A percentile compares a stretch with the other conserved stretches of the same genome.
Evolutionary conservation across 2,329 filamentous ascomycete species (phyloP).

Genomic region (Mycosphaerella arachidis): DNA sequence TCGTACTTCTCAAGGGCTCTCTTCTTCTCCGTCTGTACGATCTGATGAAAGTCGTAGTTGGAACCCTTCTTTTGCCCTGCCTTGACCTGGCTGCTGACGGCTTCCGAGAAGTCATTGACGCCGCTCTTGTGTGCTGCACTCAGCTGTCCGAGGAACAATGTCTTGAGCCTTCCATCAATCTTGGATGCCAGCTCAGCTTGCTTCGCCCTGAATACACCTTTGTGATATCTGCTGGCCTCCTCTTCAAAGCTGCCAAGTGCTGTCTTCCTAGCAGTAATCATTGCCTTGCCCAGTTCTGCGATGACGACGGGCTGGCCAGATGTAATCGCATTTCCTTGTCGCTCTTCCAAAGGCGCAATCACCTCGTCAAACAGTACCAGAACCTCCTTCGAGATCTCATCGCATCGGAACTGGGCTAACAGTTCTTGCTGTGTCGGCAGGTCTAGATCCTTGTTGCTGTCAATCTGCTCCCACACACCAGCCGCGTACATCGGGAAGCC

Average conservation of each 20-base stretch:
- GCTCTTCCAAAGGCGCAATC: slow-evolving; percentile 80
- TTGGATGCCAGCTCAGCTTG: slow-evolving; percentile 78
- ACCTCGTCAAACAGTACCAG: slow-evolving; percentile 74
- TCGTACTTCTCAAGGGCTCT: slow-evolving; percentile 71
- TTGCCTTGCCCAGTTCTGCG: slow-evolving; percentile 66
- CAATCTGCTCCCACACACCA: slow-evolving; percentile 96
- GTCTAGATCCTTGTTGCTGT: slow-evolving; percentile 97
- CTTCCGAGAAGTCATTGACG: slow-evolving; percentile 77
- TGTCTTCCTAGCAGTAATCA: slow-evolving; percentile 66
- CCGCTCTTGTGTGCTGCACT: slow-evolving; percentile 84
- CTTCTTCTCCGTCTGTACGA: slow-evolving; percentile 78
- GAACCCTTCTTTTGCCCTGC: slow-evolving; percentile 86
- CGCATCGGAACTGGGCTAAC: slow-evolving; percentile 92
- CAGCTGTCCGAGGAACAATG: slow-evolving; percentile 83
- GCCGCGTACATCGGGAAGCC: slow-evolving; percentile 93
- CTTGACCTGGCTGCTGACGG: slow-evolving; percentile 83
- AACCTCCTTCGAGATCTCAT: slow-evolving; percentile 91
- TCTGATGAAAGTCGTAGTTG: slow-evolving; percentile 90
- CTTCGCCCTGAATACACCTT: slow-evolving; percentile 87
- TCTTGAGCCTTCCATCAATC: slow-evolving; percentile 81
- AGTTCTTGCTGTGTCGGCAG: slow-evolving; percentile 95
- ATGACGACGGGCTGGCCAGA: slow-evolving; percentile 71
- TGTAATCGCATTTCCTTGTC: slow-evolving; percentile 69
- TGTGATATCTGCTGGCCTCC: slow-evolving; percentile 92
- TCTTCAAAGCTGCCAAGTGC: slow-evolving; percentile 80